Evolutionary conservation across 345 rosid species (phyloP).

Genomic region (Toxicodendron radicans): DNA sequence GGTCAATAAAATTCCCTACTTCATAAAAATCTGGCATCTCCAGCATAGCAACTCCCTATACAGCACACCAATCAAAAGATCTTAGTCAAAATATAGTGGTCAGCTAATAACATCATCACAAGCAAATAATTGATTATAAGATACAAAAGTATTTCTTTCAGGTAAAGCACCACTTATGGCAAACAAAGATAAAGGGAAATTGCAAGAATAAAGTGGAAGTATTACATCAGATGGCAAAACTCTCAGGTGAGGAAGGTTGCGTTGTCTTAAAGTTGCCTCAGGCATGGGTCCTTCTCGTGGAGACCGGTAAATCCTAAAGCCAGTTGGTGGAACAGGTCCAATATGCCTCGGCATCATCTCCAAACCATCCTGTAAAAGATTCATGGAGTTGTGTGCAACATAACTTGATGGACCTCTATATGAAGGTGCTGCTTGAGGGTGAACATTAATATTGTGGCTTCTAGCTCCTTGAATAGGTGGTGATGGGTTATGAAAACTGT

Average conservation of each 20-base stretch:
- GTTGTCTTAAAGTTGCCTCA: slow-evolving; percentile 46
- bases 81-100: slow-evolving; percentile 1
- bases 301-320: slow-evolving; percentile 51
- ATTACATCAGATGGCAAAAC: slow-evolving; percentile 59
- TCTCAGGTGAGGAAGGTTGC: slow-evolving; percentile 56
- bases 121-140: background rate
- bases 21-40: slow-evolving; percentile 54
- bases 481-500: slow-evolving; percentile 40
- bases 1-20: slow-evolving; percentile 51
- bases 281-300: slow-evolving; percentile 33
- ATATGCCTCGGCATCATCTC: slow-evolving; percentile 51
- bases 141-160: background rate
- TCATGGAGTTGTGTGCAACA: slow-evolving; percentile 37
- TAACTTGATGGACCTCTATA: slow-evolving; percentile 40
- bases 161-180: background rate
- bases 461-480: slow-evolving; percentile 60
- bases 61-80: slow-evolving; percentile 17
- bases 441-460: slow-evolving; percentile 45
- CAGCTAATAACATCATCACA: background rate
- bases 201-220: slow-evolving; percentile 3
- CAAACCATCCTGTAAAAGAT: slow-evolving; percentile 45
- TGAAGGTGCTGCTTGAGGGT: slow-evolving; percentile 52
- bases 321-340: slow-evolving; percentile 49
- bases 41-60: slow-evolving; percentile 65
- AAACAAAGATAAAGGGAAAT: slow-evolving; percentile 10